Evolutionary conservation across 257 asterid genomes (phyloP), one percentile per base, ranked within the genome.

Genomic region (Solanum phureja): DNA sequence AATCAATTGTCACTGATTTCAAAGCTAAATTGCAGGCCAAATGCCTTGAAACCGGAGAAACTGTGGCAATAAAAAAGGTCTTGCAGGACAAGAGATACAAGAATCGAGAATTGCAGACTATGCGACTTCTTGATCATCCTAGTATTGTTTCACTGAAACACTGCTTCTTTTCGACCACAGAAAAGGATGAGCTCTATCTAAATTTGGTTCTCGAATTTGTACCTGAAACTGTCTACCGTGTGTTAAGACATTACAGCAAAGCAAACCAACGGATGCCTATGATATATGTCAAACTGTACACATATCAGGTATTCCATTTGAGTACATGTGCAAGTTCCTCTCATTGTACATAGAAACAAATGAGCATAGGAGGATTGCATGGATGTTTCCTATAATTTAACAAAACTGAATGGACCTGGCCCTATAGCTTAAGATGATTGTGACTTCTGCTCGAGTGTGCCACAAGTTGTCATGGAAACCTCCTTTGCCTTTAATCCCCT

Each of bases 61-160:
- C 95, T 2, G 98, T 95, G 42, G 98, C 98, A 10, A 94, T 94
- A 49, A 95, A 95, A 87, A 95, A 95, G 87, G 98, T 94, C 79
- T 88, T 95, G 91, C 98, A 95, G 90, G 96, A 95, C 75, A 95
- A 94, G 94, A 91, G 98, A 91, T 95, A 93, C 79, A 95, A 95
- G 88, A 95, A 95, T 86, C 92, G 96, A 37, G 98, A 95, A 87
- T 86, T 95, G 91, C 98, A 95, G 86, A 93, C 96, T 21, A 95
- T 95, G 95, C 95, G 96, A 86, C 95, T 94, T 84, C 95, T 95
- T 42, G 96, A 95, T 92, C 98, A 94, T 91, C 95, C 98, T 3
- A 95, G 93, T 88, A 96, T 95, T 35, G 94, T 95, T 44, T 92
- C 94, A 34, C 94, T 95, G 31, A 95, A 94, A 87, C 96, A 95